A percentile compares a stretch with the other conserved stretches of the same genome.
Evolutionary conservation across 192 early-diverging fungal genomes (phyloP).

Genomic region (Mycoemilia scoparia): DNA sequence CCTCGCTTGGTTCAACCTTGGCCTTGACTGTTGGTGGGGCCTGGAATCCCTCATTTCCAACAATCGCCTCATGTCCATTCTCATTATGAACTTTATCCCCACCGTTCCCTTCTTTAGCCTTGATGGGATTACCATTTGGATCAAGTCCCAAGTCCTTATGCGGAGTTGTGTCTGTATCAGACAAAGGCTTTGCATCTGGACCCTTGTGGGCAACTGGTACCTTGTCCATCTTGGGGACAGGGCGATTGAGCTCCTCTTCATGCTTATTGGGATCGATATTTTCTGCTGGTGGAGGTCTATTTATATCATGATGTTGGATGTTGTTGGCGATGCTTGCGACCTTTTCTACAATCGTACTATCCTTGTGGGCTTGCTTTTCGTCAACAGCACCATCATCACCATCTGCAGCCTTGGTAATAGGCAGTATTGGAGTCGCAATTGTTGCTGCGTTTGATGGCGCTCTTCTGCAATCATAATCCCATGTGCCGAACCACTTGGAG

Average conservation of each 20-base stretch:
- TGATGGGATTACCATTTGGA: too few species aligned
- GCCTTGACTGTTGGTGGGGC: too few species aligned
- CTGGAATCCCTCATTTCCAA: too few species aligned
- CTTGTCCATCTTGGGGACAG: constrained; percentile 24
- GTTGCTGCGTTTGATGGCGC: constrained; percentile 22
- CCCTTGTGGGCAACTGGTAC: too few species aligned
- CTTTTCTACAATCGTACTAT: constrained; percentile 5
- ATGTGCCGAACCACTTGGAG: constrained; percentile 58
- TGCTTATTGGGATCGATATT: constrained; percentile 29
- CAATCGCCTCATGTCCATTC: too few species aligned
- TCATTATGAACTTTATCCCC: too few species aligned
- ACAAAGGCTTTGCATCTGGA: too few species aligned
- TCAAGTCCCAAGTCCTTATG: too few species aligned
- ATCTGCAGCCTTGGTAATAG: too few species aligned
- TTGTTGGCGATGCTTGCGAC: constrained; percentile 2
- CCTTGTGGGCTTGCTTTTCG: constrained; percentile 1
- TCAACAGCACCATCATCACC: constrained; percentile 4
- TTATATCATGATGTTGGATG: constrained; percentile 7
- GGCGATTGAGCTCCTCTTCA: constrained; percentile 29
- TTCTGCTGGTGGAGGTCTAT: constrained; percentile 21
- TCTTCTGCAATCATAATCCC: constrained; percentile 83
- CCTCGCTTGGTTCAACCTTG: too few species aligned
- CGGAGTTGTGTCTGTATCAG: too few species aligned
- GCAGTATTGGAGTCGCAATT: constrained; percentile 6
- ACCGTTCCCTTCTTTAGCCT: too few species aligned